phyloP scores from a whole-genome alignment of 345 rosid genomes.

The Populus tremula region DNA sequence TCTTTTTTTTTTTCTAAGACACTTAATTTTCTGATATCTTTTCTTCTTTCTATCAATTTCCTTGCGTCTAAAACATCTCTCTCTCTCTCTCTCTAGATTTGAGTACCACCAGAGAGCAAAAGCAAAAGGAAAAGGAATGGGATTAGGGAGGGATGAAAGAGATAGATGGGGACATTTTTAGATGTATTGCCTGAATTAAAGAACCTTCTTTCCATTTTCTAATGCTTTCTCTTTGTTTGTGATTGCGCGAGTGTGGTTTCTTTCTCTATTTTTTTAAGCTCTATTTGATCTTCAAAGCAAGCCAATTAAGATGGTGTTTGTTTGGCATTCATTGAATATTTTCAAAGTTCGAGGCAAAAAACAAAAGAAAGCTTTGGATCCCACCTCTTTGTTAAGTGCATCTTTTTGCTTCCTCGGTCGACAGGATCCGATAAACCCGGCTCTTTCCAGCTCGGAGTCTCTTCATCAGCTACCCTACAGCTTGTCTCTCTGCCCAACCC shows the following conservation, averaged over 20 bases:
- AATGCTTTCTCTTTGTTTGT: constrained; percentile 23
- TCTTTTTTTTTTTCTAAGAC: constrained; percentile 14
- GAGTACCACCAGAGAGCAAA: constrained; percentile 6
- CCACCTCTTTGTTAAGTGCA: constrained; percentile 26
- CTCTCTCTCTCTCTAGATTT: constrained; percentile 26
- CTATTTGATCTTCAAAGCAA: constrained; percentile 28
- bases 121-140: constrained; percentile 6
- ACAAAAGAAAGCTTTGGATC: constrained; percentile 38
- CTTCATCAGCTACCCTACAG: constrained; percentile 15
- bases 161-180: constrained; percentile 41
- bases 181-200: constrained; percentile 50
- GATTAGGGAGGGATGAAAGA: constrained; percentile 26
- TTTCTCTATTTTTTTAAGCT: constrained; percentile 9
- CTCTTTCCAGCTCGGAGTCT: constrained; percentile 53
- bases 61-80: constrained; percentile 22
- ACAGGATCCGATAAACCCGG: constrained; percentile 83
- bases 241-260: constrained; percentile 14
- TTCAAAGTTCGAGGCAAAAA: constrained; percentile 15
- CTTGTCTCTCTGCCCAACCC: constrained; percentile 15
- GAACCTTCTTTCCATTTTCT: constrained; percentile 38
- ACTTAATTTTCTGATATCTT: constrained; percentile 25
- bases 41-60: constrained; percentile 11
- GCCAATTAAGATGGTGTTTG: constrained; percentile 28
- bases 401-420: constrained; percentile 32
- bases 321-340: constrained; percentile 22